Base-by-base conservation (phyloP, 148 eudicot species). In the Talinum fruticosum region DNA sequence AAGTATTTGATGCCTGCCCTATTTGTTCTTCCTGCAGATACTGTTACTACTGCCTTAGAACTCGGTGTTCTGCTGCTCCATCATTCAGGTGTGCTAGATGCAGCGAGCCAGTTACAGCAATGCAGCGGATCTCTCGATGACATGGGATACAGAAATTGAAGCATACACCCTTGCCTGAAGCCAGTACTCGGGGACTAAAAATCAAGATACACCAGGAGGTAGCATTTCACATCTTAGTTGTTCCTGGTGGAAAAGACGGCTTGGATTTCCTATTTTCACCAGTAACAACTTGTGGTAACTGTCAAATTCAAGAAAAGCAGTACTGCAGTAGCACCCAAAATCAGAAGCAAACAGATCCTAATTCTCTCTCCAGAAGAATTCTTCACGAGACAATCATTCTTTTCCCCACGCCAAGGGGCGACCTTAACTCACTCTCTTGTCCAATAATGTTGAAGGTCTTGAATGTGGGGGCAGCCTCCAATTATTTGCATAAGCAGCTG, bases 11-110 rank as follows among this genome's bases (percentile, higher is more conserved):
- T 49, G 23, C 34, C 29, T 8, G 6, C 54, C 19, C 32, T 8
- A 30, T 77, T 32, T 37, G 16, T 37, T 61, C n/a, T n/a, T 65
- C 36, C 82, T 77, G 81, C 94, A 96, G 97, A 88, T 96, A 96
- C 80, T 96, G 99, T 78, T 96, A 93, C 81, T 96, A 93, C 82
- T 93, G 97, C 83, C 97, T 96, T 70, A 87, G 89, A 85, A 93
- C 99, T 53, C 82, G 97, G 51, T 90, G 97, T 80, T 89, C 99
- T 47, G 90, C 90, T 21, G 10, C 90, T 80, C 85, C 89, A 37
- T 87, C 93, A 35, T 96, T 96, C 83, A 79, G 93, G 79, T 96
- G 97, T 72, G 69, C 84, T 37, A 79, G 94, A 71, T 93, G 99
- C 81, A 89, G 69, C 57, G 93, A 96, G 79, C 97, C 97, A 13